Base-by-base conservation (phyloP, 169 alveolate species). In the Plasmodium sp. region DNA sequence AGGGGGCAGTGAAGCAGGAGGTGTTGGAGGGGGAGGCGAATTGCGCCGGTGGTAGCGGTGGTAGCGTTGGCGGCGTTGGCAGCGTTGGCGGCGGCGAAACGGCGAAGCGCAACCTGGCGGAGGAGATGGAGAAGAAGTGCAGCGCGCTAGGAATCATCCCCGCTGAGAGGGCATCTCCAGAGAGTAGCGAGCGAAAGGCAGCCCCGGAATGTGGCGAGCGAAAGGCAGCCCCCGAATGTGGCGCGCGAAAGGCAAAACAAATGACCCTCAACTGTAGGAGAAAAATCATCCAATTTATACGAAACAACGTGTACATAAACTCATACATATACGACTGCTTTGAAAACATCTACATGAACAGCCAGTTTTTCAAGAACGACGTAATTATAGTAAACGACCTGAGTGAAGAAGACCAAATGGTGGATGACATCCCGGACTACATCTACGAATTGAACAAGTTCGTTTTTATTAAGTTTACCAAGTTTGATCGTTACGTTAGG, bases 381-480 rank as follows among this genome's bases (percentile, higher is more conserved):
- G 91, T 90, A 36, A 90, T 90, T 67, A 80, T 90, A 71, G 80
- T 90, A 27, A 48, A 81, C 18, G 18, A 27, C 7, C 9, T 33
- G 18, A 34, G 22, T 34, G 22, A 45, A 1, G 77, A 90, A 4
- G 83, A 86, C 12, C 74, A 75, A 41, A 31, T 81, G 43, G 10
- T 48, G 27, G 79, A 86, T 86, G 83, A 18, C 67, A 27, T 81
- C 39, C 94, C 94, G 14, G 45, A 90, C 22, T 80, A 90, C 74
- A 80, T 90, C 67, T 90, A 90, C 54, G 91, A 90, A 67, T 81
- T 90, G 45, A 90, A 90, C 74, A 90, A 79, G 51, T 90, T 90
- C 48, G 91, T 90, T 6, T 81, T 79, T 90, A 90, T 90, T 27
- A 79, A 81, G 73, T 90, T 90, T 90, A 81, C 62, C 18, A 90